Evolutionary conservation across 306 rosid genomes (phyloP).

Genomic region (Sindora glabra): DNA sequence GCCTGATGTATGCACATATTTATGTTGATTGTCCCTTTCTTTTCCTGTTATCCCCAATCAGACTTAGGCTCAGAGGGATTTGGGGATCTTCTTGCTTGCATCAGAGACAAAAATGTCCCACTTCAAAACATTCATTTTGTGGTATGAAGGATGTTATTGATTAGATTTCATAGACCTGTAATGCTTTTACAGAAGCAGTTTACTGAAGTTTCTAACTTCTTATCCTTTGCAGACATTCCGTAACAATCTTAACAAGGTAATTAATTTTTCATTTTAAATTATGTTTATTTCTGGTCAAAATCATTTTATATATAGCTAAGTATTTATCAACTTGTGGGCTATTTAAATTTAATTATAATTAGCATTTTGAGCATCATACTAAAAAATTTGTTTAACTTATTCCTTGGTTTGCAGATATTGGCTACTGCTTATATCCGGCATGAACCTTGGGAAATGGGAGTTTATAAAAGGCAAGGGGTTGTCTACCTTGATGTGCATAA

Average conservation of each 20-base stretch:
- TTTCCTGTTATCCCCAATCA: conserved; percentile 21
- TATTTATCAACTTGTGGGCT: not conserved
- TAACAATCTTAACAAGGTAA: conserved; percentile 94
- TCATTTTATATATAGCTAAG: not conserved
- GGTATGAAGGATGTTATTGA: conserved; percentile 41
- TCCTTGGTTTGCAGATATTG: conserved; percentile 47
- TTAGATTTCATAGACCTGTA: not conserved
- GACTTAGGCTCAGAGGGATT: conserved; percentile 88
- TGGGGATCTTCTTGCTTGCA: conserved; percentile 87
- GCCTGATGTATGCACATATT: conserved; percentile 5
- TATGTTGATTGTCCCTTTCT: not conserved
- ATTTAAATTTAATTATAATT: not conserved
- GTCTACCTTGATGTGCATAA: conserved; percentile 96
- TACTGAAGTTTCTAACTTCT: conserved; percentile 11
- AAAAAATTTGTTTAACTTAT: not conserved
- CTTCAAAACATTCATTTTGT: conserved; percentile 94
- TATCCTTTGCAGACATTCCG: conserved; percentile 68
- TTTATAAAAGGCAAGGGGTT: conserved; percentile 91
- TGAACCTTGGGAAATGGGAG: conserved; percentile 99
- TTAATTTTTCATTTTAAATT: not conserved
- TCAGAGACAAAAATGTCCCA: conserved; percentile 69
- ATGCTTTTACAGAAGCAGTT: conserved; percentile 7
- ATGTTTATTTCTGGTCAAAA: not conserved
- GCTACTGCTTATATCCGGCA: conserved; percentile 81
- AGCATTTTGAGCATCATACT: not conserved